A percentile compares a stretch with the other conserved stretches of the same genome.
Evolutionary conservation across 176 grass and related monocot species (phyloP).

Genomic region (Thinopyrum elongatum): DNA sequence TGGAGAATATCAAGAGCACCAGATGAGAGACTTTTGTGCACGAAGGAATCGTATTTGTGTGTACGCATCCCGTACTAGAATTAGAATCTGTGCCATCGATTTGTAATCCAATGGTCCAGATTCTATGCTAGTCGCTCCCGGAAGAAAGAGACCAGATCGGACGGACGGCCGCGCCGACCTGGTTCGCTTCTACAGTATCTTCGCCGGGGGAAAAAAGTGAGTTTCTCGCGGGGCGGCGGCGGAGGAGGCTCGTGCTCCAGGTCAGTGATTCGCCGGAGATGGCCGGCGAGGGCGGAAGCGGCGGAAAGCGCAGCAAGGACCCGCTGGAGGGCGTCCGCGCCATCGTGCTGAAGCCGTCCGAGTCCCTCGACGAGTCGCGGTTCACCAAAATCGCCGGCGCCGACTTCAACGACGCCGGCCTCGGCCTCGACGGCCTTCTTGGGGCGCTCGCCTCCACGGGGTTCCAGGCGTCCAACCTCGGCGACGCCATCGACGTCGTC

Average conservation of each 20-base stretch:
- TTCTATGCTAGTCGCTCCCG: too few species aligned
- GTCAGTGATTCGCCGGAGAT: neutral
- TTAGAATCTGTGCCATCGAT: too few species aligned
- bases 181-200: neutral
- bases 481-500: slow-evolving; percentile 66
- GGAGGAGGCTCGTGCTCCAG: neutral
- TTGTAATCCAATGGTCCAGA: too few species aligned
- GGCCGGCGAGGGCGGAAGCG: slow-evolving; percentile 14
- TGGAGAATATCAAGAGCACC: too few species aligned
- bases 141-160: neutral
- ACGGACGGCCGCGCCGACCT: neutral
- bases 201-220: neutral
- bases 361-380: slow-evolving; percentile 54
- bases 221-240: neutral
- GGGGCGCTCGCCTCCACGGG: slow-evolving; percentile 56
- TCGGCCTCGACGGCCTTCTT: slow-evolving; percentile 56
- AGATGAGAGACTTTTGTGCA: too few species aligned
- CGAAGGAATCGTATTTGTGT: too few species aligned
- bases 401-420: slow-evolving; percentile 65
- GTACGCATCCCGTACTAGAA: too few species aligned
- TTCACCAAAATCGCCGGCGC: slow-evolving; percentile 73
- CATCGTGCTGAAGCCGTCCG: slow-evolving; percentile 77
- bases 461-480: slow-evolving; percentile 83
- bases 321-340: slow-evolving; percentile 53
- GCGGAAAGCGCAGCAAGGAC: slow-evolving; percentile 22